phyloP scores from a whole-genome alignment of 2,329 filamentous ascomycete genomes.

The Cercospora sp. region DNA sequence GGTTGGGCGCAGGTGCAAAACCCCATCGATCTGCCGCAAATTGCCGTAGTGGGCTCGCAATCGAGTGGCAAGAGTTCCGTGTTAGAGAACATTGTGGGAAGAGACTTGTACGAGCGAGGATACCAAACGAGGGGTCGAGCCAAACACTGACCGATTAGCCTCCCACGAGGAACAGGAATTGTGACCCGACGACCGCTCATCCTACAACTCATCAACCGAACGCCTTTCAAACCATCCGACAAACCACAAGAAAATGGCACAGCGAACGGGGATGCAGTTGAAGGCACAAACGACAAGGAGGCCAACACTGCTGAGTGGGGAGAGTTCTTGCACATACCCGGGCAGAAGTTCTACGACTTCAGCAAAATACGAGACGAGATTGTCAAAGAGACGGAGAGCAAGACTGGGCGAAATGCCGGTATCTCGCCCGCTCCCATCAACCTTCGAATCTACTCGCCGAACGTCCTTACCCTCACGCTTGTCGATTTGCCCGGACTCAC shows the following conservation, averaged over 20 bases:
- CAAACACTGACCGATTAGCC: conserved; percentile 53
- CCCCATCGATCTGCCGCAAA: conserved; percentile 97
- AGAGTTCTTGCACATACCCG: conserved; percentile 96
- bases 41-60: conserved; percentile 96
- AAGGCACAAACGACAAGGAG: conserved; percentile 73
- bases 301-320: conserved; percentile 96
- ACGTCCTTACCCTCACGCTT: conserved; percentile 93
- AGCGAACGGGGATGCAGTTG: conserved; percentile 68
- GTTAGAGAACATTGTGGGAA: conserved; percentile 95
- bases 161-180: conserved; percentile 96
- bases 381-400: conserved; percentile 90
- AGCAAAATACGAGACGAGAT: conserved; percentile 98
- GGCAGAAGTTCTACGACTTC: conserved; percentile 97
- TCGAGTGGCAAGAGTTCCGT: conserved; percentile 99
- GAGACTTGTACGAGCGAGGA: conserved; percentile 82
- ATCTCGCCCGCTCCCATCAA: conserved; percentile 98
- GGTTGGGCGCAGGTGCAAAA: conserved; percentile 77
- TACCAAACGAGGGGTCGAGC: background rate
- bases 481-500: conserved; percentile 96
- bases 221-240: conserved; percentile 49
- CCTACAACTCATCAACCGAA: conserved; percentile 94
- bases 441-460: conserved; percentile 95
- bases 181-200: conserved; percentile 94
- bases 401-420: conserved; percentile 93
- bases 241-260: conserved; percentile 71